Conservation (phyloP, 768 basidiomycete species). For the Phanerochaete sordida region DNA sequence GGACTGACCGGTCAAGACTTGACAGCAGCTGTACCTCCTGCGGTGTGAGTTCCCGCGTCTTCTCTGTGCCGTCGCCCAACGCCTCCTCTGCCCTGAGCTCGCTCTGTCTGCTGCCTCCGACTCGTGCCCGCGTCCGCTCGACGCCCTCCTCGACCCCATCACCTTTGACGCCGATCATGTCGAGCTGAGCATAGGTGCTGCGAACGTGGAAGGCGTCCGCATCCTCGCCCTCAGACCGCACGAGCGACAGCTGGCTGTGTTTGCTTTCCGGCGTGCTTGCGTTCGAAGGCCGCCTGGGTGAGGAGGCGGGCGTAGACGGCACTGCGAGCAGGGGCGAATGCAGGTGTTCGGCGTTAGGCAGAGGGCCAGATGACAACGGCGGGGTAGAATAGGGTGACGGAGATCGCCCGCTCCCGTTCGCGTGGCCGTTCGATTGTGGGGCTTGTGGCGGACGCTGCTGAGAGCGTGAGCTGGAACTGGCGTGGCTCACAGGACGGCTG, state of each 20-base stretch:
- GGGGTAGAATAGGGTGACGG: constrained; percentile 4
- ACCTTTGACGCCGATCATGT: constrained; percentile 85
- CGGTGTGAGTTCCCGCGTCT: constrained; percentile 60
- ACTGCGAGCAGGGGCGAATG: constrained; percentile 15
- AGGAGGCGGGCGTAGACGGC: constrained; percentile 23
- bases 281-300: constrained; percentile 30
- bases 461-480: constrained; percentile 7
- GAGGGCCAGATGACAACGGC: constrained; percentile 9
- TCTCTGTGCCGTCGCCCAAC: constrained; percentile 55
- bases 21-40: constrained; percentile 71
- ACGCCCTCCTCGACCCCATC: constrained; percentile 94
- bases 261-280: constrained; percentile 43
- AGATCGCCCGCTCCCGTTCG: not conserved
- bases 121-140: constrained; percentile 83
- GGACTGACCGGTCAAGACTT: constrained; percentile 81
- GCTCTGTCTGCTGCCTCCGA: constrained; percentile 51
- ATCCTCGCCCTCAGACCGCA: constrained; percentile 78
- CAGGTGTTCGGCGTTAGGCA: constrained; percentile 1
- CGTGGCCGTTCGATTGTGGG: not conserved
- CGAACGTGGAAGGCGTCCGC: constrained; percentile 80
- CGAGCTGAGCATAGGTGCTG: constrained; percentile 87
- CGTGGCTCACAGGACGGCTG: constrained; percentile 2
- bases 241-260: constrained; percentile 57
- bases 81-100: constrained; percentile 57
- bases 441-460: not conserved